These are phyloP conservation scores for Diaporthe citriasiana DNA, from an alignment of 2,329 filamentous ascomycete genomes.

Conservation along the genomic window DNA sequence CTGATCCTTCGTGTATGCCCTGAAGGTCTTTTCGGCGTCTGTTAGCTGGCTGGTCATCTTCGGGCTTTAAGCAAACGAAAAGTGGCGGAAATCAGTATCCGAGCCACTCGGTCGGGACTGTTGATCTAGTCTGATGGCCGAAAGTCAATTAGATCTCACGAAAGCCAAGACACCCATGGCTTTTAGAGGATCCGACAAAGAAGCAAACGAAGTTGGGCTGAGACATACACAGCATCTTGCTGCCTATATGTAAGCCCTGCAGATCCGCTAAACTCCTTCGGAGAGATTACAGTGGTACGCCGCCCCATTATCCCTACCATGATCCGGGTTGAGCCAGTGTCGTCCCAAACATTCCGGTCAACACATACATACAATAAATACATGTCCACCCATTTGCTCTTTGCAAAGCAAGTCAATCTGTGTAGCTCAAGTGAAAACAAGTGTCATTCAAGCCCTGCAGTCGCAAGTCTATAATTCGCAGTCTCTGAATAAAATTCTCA, in stretches of 20 bases:
- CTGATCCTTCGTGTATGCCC: constrained; percentile 58
- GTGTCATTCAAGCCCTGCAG: too few relatives aligned
- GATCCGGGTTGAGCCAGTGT: neutral
- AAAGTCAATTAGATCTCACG: too few relatives aligned
- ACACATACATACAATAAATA: too few relatives aligned
- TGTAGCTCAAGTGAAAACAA: too few relatives aligned
- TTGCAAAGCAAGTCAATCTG: too few relatives aligned
- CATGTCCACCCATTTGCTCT: too few relatives aligned
- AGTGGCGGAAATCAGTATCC: too few relatives aligned
- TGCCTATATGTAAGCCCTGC: neutral
- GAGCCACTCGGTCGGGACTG: rapidly evolving
- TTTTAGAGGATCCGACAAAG: neutral
- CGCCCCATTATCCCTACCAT: neutral
- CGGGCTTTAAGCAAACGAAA: too few relatives aligned
- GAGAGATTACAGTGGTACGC: neutral
- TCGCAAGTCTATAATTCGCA: too few relatives aligned
- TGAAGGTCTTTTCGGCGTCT: constrained; percentile 59
- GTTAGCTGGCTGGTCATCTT: constrained; percentile 26
- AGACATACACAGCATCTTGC: neutral
- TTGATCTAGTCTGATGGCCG: too few relatives aligned
- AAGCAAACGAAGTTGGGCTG: neutral
- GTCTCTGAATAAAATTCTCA: too few relatives aligned
- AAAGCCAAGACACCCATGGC: neutral
- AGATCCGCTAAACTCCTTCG: constrained; percentile 7
- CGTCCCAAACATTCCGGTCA: too few relatives aligned